Percentiles rank a stretch among this genome's conserved stretches.
These are phyloP conservation scores for Suillus variegatus DNA, from an alignment of 768 basidiomycete species.

Conservation along the genomic window DNA sequence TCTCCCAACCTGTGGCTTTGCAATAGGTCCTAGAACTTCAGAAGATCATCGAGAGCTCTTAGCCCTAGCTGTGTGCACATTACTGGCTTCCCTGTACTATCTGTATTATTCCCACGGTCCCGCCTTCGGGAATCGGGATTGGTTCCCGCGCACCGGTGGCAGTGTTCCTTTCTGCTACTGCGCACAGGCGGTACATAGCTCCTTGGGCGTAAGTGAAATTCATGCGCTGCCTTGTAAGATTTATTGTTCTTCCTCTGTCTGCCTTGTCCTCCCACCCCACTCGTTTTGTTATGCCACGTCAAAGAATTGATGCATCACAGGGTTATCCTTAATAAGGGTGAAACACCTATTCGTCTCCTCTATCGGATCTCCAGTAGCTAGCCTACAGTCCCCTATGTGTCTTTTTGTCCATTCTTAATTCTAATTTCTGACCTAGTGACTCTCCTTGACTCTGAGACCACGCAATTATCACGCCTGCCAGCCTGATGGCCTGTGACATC, in stretches of 20 bases:
- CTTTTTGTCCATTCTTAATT: background rate
- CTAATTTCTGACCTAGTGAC: background rate
- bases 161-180: background rate
- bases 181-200: constrained; percentile 2
- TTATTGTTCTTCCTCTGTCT: background rate
- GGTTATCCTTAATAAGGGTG: background rate
- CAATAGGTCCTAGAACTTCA: too few relatives aligned
- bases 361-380: background rate
- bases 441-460: background rate
- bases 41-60: too few relatives aligned
- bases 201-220: background rate
- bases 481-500: background rate
- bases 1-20: too few relatives aligned
- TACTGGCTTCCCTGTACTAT: too few relatives aligned
- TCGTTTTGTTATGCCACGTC: constrained; percentile 5
- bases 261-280: constrained; percentile 5
- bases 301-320: constrained; percentile 8
- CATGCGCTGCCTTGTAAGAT: background rate
- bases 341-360: background rate
- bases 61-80: too few relatives aligned
- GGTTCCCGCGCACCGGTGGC: too few relatives aligned
- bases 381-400: background rate
- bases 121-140: too few relatives aligned
- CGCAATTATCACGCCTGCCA: background rate
- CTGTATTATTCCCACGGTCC: too few relatives aligned